phyloP scores from a whole-genome alignment of 176 grass and related monocot species.

The Musa schizocarpa region DNA sequence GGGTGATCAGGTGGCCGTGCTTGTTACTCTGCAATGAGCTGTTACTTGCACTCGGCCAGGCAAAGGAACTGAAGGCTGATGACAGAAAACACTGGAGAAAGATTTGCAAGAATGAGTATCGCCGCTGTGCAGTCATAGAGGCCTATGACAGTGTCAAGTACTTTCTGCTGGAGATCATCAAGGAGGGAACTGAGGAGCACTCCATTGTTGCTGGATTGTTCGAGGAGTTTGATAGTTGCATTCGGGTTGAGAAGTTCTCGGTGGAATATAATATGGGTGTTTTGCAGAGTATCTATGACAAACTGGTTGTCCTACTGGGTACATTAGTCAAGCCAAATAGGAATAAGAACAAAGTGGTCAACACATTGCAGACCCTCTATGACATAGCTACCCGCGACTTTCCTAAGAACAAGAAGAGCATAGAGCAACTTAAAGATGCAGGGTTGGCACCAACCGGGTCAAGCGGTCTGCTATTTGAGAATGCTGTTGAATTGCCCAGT shows the following conservation, averaged over 20 bases:
- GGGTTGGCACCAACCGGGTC: slow-evolving; percentile 32
- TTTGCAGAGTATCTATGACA: slow-evolving; percentile 56
- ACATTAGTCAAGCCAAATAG: slow-evolving; percentile 49
- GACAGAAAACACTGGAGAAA: slow-evolving; percentile 55
- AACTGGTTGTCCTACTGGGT: slow-evolving; percentile 54
- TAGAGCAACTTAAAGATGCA: slow-evolving; percentile 41
- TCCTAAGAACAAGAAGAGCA: slow-evolving; percentile 42
- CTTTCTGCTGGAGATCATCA: slow-evolving; percentile 62
- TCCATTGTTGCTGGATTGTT: slow-evolving; percentile 59
- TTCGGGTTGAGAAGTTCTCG: slow-evolving; percentile 38
- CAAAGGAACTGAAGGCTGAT: slow-evolving; percentile 53
- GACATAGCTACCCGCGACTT: slow-evolving; percentile 71
- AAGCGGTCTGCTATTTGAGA: slow-evolving; percentile 63
- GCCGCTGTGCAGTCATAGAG: slow-evolving; percentile 78
- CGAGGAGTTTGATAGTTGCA: slow-evolving; percentile 39
- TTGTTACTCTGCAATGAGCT: slow-evolving; percentile 82
- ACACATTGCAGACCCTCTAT: slow-evolving; percentile 83
- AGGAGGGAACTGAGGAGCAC: slow-evolving; percentile 44
- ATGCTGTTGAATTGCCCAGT: slow-evolving; percentile 44
- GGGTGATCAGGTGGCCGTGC: slow-evolving; percentile 90
- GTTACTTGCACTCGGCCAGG: slow-evolving; percentile 75
- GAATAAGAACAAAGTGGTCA: slow-evolving; percentile 67
- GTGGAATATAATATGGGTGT: slow-evolving; percentile 42
- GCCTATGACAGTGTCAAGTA: slow-evolving; percentile 69
- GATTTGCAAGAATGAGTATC: slow-evolving; percentile 71